A percentile compares a stretch with the other conserved stretches of the same genome.
Conservation (phyloP, 306 rosid genomes). For the Prunus kanzakura region DNA sequence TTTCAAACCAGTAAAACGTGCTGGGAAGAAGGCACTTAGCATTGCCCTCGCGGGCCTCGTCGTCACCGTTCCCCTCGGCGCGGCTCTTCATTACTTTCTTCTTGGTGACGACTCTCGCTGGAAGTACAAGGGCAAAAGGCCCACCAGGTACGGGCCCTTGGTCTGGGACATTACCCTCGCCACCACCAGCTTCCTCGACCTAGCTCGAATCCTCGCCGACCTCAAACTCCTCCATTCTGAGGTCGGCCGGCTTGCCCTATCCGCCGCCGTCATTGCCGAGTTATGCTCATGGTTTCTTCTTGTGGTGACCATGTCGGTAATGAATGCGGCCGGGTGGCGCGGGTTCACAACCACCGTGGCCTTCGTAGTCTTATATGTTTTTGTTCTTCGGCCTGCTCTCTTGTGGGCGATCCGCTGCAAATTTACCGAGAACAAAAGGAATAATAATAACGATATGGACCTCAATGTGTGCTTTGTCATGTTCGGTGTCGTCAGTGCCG, state of each 20-base stretch:
- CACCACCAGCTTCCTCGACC: conserved; percentile 42
- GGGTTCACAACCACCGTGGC: conserved; percentile 5
- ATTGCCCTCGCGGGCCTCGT: conserved; percentile 35
- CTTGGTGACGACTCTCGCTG: neutral
- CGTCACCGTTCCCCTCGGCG: conserved; percentile 24
- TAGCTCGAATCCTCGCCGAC: conserved; percentile 38
- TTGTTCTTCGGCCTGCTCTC: conserved; percentile 28
- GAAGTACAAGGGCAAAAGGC: neutral
- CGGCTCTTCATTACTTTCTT: conserved; percentile 11
- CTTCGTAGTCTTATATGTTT: conserved; percentile 6
- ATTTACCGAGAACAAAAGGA: neutral
- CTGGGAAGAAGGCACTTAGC: conserved; percentile 26
- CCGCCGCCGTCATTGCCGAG: conserved; percentile 41
- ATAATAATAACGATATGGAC: neutral
- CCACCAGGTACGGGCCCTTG: conserved; percentile 2
- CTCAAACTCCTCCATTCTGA: conserved; percentile 43
- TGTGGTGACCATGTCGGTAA: neutral
- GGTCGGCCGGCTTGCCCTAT: conserved; percentile 35
- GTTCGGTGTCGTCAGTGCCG: conserved; percentile 26
- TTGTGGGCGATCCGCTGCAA: conserved; percentile 21
- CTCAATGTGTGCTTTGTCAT: conserved; percentile 27
- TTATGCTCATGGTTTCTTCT: conserved; percentile 38
- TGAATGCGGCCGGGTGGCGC: neutral
- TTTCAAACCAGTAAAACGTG: conserved; percentile 22
- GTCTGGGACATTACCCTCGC: conserved; percentile 38